Evolutionary conservation across 768 basidiomycete species (phyloP).

Genomic region (Mycena galericulata): DNA sequence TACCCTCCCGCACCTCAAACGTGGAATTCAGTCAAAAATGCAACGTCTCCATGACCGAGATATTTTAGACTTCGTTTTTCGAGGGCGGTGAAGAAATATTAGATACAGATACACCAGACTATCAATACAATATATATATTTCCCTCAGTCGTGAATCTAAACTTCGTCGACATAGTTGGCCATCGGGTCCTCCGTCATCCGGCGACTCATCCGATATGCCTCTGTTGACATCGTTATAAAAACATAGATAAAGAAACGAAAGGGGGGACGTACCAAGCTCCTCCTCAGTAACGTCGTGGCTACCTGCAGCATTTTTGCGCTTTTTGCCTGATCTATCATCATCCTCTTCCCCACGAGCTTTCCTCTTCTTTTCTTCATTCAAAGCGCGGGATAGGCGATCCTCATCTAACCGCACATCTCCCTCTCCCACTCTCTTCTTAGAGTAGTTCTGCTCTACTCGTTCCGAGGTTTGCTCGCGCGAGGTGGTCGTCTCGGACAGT

Average conservation of each 20-base stretch:
- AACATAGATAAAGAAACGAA: constrained; percentile 7
- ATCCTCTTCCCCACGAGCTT: constrained; percentile 66
- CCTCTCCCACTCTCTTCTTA: constrained; percentile 86
- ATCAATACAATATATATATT: constrained; percentile 26
- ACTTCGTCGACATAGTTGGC: constrained; percentile 84
- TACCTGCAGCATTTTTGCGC: constrained; percentile 63
- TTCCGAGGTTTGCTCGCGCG: constrained; percentile 36
- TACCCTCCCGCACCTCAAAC: constrained; percentile 3
- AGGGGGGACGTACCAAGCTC: constrained; percentile 70
- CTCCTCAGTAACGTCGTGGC: constrained; percentile 91
- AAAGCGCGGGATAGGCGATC: constrained; percentile 77
- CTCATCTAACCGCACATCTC: constrained; percentile 81
- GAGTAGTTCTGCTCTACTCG: constrained; percentile 78
- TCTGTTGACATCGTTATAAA: constrained; percentile 60
- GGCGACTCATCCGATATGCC: constrained; percentile 89
- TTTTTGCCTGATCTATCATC: constrained; percentile 72
- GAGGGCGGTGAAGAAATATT: constrained; percentile 19
- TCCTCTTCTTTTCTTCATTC: constrained; percentile 85
- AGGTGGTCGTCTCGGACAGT: constrained; percentile 22
- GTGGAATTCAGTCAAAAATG: constrained; percentile 1
- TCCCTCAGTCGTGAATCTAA: constrained; percentile 17
- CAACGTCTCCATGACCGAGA: constrained; percentile 13
- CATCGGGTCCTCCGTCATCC: constrained; percentile 91
- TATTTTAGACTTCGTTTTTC: constrained; percentile 24
- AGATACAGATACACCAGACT: constrained; percentile 25